Conservation (phyloP, 169 alveolate genomes). For the Eimeria sp. region DNA sequence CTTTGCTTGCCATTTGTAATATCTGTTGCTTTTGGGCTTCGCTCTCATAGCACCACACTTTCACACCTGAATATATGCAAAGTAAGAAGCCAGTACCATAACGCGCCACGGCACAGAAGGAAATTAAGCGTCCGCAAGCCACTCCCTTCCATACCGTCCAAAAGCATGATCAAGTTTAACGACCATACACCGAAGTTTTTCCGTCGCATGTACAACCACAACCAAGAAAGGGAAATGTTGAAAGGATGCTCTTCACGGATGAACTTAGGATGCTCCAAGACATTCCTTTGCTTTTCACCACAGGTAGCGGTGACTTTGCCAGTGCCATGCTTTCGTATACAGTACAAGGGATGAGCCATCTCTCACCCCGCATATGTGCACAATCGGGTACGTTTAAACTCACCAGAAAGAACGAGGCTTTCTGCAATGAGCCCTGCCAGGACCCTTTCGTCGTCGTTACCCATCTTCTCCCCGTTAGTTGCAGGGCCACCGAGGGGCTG, state of each 20-base stretch:
- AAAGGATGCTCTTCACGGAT: neutral
- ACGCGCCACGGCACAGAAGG: neutral
- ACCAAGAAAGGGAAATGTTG: neutral
- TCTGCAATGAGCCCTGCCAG: conserved; percentile 63
- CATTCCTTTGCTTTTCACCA: neutral
- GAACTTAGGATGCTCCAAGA: neutral
- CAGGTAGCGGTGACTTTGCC: neutral
- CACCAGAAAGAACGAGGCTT: conserved; percentile 69
- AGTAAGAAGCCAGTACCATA: neutral
- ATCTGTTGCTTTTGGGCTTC: conserved; percentile 70
- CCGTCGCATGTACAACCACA: neutral
- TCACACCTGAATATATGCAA: conserved; percentile 72
- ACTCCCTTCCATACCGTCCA: too few species aligned
- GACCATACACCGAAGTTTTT: neutral
- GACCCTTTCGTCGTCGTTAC: conserved; percentile 36
- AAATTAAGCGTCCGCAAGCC: too few species aligned
- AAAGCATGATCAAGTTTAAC: neutral
- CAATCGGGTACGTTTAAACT: neutral
- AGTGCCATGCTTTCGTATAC: too few species aligned
- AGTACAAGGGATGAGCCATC: neutral
- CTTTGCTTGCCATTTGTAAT: conserved; percentile 28
- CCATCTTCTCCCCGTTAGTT: conserved; percentile 9
- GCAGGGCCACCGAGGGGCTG: conserved; percentile 34
- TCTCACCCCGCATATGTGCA: neutral
- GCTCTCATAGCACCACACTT: conserved; percentile 83